Conservation (phyloP, 1,284 basidiomycete species). For the Heliocybe sulcata region DNA sequence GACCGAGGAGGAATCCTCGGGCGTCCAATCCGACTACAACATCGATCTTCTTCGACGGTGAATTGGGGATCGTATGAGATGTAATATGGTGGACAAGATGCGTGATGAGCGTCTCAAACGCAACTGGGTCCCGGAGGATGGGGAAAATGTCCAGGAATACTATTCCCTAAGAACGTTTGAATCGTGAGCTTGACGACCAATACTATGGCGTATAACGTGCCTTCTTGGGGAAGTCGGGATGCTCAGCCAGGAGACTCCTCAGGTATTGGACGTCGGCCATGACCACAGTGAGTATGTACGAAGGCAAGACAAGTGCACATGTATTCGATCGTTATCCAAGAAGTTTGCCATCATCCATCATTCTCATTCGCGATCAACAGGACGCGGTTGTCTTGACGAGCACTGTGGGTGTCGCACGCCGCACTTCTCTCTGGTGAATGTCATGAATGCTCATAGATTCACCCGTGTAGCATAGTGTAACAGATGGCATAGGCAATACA, state of each 20-base stretch:
- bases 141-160: conserved; percentile 89
- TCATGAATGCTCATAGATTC: conserved; percentile 31
- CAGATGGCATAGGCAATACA: conserved; percentile 33
- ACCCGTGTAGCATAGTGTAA: conserved; percentile 31
- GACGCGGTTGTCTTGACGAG: too few species aligned
- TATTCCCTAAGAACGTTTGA: conserved; percentile 47
- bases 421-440: not conserved
- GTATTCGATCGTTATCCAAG: too few species aligned
- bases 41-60: conserved; percentile 73
- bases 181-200: not conserved
- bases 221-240: conserved; percentile 87
- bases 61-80: conserved; percentile 61
- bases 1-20: conserved; percentile 93
- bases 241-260: conserved; percentile 56
- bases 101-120: conserved; percentile 88
- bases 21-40: conserved; percentile 96
- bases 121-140: conserved; percentile 75
- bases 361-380: not conserved
- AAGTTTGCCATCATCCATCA: not conserved
- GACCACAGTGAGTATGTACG: conserved; percentile 6
- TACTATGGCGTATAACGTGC: conserved; percentile 28
- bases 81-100: conserved; percentile 86
- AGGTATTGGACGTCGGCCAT: conserved; percentile 80
- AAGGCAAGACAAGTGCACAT: not conserved
- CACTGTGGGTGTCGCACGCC: not conserved